Conservation (phyloP, 2,329 filamentous ascomycete species). For the Dactylellina leptospora region DNA sequence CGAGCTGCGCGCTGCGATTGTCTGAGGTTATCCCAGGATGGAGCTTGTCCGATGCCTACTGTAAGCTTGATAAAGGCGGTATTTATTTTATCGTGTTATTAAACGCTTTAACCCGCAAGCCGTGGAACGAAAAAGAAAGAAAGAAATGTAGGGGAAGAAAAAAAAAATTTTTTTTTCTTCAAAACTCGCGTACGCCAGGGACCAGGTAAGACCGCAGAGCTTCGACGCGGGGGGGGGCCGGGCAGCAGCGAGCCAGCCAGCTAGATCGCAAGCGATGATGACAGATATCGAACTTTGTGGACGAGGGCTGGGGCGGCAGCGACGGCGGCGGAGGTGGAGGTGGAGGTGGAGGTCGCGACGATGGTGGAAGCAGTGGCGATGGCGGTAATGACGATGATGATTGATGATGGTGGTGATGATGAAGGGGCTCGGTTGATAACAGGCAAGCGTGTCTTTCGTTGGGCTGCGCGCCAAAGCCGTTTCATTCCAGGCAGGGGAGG, state of each 20-base stretch:
- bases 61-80: slow-evolving; percentile 24
- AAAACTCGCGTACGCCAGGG: too few relatives aligned
- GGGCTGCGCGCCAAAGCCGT: slow-evolving; percentile 42
- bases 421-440: slow-evolving; percentile 37
- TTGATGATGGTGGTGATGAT: slow-evolving; percentile 17
- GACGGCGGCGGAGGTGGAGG: neutral
- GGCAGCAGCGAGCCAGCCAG: neutral
- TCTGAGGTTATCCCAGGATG: slow-evolving; percentile 19
- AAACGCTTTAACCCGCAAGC: neutral
- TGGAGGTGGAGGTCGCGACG: neutral
- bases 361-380: slow-evolving; percentile 3
- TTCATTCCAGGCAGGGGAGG: slow-evolving; percentile 30
- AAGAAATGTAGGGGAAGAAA: neutral
- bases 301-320: neutral
- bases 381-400: neutral
- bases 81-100: neutral
- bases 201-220: too few relatives aligned
- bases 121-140: slow-evolving; percentile 1
- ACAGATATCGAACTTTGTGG: neutral
- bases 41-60: slow-evolving; percentile 40
- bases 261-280: neutral
- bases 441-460: slow-evolving; percentile 39
- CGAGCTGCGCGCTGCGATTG: slow-evolving; percentile 16
- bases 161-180: too few relatives aligned
- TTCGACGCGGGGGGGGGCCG: too few relatives aligned